phyloP scores from a whole-genome alignment of 495 filamentous ascomycete species.

The Extremus antarcticus region DNA sequence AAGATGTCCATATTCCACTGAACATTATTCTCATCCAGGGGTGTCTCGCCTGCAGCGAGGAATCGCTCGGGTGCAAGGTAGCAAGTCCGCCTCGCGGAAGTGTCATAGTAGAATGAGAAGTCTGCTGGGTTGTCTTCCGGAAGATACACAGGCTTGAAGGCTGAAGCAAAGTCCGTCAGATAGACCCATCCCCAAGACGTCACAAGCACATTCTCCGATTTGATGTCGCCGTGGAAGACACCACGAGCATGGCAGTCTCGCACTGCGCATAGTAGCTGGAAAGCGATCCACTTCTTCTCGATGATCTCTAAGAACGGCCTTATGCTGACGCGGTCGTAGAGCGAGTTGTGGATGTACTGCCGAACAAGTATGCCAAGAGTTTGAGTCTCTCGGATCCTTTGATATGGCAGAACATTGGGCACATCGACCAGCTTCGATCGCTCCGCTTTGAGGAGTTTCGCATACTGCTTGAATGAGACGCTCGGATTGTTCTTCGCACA shows the following conservation, averaged over 20 bases:
- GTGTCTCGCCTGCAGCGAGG: constrained; percentile 53
- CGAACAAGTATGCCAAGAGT: constrained; percentile 90
- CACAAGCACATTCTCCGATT: constrained; percentile 90
- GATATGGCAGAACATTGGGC: constrained; percentile 84
- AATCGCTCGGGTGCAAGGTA: constrained; percentile 95
- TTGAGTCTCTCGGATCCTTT: constrained; percentile 79
- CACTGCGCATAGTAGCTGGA: constrained; percentile 85
- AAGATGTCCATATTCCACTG: constrained; percentile 99
- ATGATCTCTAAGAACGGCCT: constrained; percentile 95
- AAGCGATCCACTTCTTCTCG: constrained; percentile 98
- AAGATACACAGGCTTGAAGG: constrained; percentile 89
- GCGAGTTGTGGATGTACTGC: constrained; percentile 88
- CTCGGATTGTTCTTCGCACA: constrained; percentile 79
- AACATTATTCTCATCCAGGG: constrained; percentile 47
- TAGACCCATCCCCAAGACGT: constrained; percentile 99
- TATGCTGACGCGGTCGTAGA: constrained; percentile 93
- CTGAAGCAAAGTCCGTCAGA: constrained; percentile 86
- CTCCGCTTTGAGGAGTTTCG: constrained; percentile 67
- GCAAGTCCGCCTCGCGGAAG: constrained; percentile 83
- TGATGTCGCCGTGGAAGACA: constrained; percentile 95
- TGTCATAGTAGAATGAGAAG: constrained; percentile 96
- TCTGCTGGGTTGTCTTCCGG: constrained; percentile 96
- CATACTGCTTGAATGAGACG: constrained; percentile 67
- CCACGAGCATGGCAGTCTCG: constrained; percentile 87
- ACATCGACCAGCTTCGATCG: constrained; percentile 67